These are phyloP conservation scores for Elsinoe arachidis DNA, from an alignment of 2,329 filamentous ascomycete species.

Conservation along the genomic window DNA sequence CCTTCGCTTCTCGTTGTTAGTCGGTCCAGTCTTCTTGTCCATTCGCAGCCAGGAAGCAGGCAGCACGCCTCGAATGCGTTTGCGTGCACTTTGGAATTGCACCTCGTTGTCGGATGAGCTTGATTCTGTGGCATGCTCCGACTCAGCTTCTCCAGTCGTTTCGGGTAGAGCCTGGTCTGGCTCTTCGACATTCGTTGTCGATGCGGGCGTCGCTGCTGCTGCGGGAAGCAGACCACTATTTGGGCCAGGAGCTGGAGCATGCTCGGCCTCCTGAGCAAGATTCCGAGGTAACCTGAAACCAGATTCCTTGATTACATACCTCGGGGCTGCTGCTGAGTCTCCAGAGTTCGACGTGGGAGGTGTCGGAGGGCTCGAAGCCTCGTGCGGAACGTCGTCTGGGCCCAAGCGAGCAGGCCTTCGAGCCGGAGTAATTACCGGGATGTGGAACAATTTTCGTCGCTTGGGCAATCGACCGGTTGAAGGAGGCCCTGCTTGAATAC, in stretches of 20 bases:
- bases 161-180: no score
- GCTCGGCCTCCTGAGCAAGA: not conserved
- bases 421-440: not conserved
- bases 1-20: conserved; percentile 16
- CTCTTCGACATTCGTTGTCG: no score
- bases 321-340: not conserved
- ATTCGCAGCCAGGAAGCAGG: conserved; percentile 44
- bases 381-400: not conserved
- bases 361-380: not conserved
- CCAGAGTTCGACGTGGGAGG: conserved; percentile 8
- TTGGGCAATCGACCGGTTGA: conserved; percentile 4
- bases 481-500: no score
- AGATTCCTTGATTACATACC: not conserved
- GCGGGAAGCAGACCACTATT: not conserved
- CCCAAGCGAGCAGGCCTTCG: no score
- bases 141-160: conserved; percentile 17
- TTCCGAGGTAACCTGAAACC: not conserved
- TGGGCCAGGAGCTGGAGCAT: not conserved
- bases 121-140: conserved; percentile 19
- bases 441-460: conserved; percentile 4
- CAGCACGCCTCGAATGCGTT: conserved; percentile 40
- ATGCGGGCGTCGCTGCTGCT: not conserved
- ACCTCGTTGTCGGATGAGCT: conserved; percentile 22
- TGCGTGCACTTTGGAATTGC: conserved; percentile 29
- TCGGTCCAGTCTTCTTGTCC: conserved; percentile 27